Conservation (phyloP, 2,329 filamentous ascomycete species). For the Cryphonectria japonica region DNA sequence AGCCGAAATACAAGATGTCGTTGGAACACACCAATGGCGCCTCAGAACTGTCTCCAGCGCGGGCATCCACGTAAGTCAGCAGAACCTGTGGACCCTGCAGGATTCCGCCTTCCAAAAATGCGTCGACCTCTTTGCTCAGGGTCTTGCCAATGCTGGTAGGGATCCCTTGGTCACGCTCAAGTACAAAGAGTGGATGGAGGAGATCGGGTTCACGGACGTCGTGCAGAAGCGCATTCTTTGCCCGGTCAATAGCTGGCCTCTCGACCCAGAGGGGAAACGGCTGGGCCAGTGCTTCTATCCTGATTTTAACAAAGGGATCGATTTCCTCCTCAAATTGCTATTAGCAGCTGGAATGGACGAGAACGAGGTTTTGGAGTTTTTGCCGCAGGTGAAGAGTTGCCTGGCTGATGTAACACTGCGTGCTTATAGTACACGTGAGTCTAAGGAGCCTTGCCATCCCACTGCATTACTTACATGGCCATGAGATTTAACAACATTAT, state of each 20-base stretch:
- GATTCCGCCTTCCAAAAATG: too few species aligned
- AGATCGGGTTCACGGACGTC: background rate
- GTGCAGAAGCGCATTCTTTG: background rate
- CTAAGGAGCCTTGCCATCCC: background rate
- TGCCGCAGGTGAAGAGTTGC: background rate
- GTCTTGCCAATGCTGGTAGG: background rate
- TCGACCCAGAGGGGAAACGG: background rate
- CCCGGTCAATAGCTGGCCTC: background rate
- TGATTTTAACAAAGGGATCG: background rate
- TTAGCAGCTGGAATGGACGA: background rate
- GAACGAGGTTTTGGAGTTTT: background rate
- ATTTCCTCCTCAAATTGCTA: background rate
- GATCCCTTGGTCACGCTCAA: conserved; percentile 1
- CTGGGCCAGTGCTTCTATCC: background rate
- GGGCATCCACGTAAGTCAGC: too few species aligned
- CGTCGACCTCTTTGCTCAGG: too few species aligned
- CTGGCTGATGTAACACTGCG: background rate
- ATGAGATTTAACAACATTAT: background rate
- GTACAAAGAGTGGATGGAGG: background rate
- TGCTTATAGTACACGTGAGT: background rate
- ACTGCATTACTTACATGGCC: background rate
- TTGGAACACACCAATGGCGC: too few species aligned
- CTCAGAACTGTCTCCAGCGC: too few species aligned
- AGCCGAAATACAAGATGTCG: too few species aligned
- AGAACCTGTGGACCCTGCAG: too few species aligned